A percentile compares a stretch with the other conserved stretches of the same genome.
phyloP scores from a whole-genome alignment of 345 rosid genomes.

The Eucalyptus polyanthemos region DNA sequence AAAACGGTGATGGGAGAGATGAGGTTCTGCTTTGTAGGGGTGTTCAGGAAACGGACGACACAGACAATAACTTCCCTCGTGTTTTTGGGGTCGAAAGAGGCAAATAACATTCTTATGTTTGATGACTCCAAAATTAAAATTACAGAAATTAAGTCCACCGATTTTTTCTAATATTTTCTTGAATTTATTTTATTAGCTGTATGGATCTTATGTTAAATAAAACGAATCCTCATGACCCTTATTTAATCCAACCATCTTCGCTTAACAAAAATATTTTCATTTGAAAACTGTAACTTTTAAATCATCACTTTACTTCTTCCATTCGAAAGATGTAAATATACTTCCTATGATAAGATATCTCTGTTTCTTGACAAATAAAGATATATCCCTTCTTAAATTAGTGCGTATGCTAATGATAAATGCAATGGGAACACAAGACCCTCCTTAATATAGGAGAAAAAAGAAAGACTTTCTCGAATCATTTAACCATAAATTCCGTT shows the following conservation, averaged over 20 bases:
- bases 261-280: background rate
- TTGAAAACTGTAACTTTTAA: background rate
- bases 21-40: background rate
- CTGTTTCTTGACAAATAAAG: background rate
- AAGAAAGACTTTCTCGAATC: background rate
- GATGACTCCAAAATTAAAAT: background rate
- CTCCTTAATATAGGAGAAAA: background rate
- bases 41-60: background rate
- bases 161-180: background rate
- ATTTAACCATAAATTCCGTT: background rate
- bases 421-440: background rate
- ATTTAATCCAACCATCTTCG: background rate
- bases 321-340: background rate
- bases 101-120: background rate
- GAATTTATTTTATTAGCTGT: background rate
- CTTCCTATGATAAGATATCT: background rate
- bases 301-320: background rate
- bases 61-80: background rate
- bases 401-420: background rate
- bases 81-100: background rate
- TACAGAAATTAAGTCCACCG: background rate
- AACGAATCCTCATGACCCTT: background rate
- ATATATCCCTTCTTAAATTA: background rate
- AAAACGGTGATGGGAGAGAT: background rate
- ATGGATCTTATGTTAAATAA: background rate